A percentile compares a stretch with the other conserved stretches of the same genome.
Evolutionary conservation across 208 protist species (phyloP).

Genomic region (Balamuthia mandrillaris): DNA sequence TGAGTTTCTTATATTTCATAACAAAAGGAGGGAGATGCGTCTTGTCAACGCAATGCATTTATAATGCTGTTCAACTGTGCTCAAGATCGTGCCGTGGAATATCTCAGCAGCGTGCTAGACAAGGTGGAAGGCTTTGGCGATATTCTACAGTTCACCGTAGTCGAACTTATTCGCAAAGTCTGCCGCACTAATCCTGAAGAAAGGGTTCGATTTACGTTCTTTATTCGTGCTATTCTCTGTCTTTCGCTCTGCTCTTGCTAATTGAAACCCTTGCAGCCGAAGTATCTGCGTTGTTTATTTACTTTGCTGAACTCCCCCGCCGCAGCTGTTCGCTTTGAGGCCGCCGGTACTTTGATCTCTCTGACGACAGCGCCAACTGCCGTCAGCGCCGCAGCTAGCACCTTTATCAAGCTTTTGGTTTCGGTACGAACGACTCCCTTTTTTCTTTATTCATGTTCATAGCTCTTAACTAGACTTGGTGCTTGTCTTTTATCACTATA

Average conservation of each 20-base stretch:
- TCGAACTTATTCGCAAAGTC: slow-evolving; percentile 77
- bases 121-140: slow-evolving; percentile 73
- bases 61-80: slow-evolving; percentile 93
- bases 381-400: slow-evolving; percentile 81
- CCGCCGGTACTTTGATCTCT: slow-evolving; percentile 87
- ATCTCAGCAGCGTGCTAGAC: slow-evolving; percentile 82
- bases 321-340: slow-evolving; percentile 89
- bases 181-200: slow-evolving; percentile 23
- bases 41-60: slow-evolving; percentile 93
- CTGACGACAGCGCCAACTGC: slow-evolving; percentile 91
- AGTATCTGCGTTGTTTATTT: slow-evolving; percentile 92
- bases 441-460: background rate
- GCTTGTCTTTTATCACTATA: slow-evolving; percentile 8
- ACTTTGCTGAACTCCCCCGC: slow-evolving; percentile 86
- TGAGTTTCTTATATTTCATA: too few relatives aligned
- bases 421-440: background rate
- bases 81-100: slow-evolving; percentile 87
- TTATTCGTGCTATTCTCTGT: background rate
- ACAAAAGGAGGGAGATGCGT: slow-evolving; percentile 79
- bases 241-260: too few relatives aligned
- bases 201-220: slow-evolving; percentile 12
- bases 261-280: slow-evolving; percentile 73
- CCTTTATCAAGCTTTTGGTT: slow-evolving; percentile 86
- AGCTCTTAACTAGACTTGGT: too few relatives aligned
- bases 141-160: slow-evolving; percentile 82